Evolutionary conservation across 805 yeast species (phyloP), one percentile per base, ranked within the genome.

Genomic region (Suhomyces canberraensis): DNA sequence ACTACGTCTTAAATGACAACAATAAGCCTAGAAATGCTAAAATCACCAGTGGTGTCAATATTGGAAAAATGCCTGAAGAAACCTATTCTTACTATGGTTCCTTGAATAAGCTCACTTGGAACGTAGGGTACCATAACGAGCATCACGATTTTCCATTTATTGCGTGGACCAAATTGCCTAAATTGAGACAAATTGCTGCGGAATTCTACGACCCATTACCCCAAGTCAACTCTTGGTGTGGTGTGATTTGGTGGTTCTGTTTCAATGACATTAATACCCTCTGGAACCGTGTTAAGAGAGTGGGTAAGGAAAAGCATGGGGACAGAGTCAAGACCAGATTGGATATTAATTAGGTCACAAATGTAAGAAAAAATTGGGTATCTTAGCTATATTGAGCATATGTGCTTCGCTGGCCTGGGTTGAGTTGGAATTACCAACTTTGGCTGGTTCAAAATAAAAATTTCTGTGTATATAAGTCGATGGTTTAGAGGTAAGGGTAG

Each of bases 121-220:
- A 89, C 51, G 96, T 88, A 7, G 97, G 97, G 2, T 79, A 86
- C 56, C 97, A 89, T 60, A 88, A 85, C 52, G 97, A 89, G 60
- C 97, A 89, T 60, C 97, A 89, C 56, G 97, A 89, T 63, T 89
- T 89, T 71, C 97, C 97, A 1, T 89, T 81, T 56, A 75, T 89
- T 49, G 91, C 96, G 1, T 89, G 97, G 97, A 75, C 93, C 0
- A 76, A 79, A 44, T 65, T 89, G 33, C 85, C 84, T 24, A 63
- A 73, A 36, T 64, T 89, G 26, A 71, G 81, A 37, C 55, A 61
- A 31, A 75, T 85, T 21, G 96, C 96, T 3, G 56, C 71, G 16
- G 97, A 89, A 51, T 89, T 84, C 54, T 89, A 89, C 56, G 83
- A 76, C 29, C 85, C 86, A 3, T 69, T 89, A 39, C 96, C 96